Base-by-base conservation (phyloP, 2,329 filamentous ascomycete genomes). In the Xylaria arbuscula region DNA sequence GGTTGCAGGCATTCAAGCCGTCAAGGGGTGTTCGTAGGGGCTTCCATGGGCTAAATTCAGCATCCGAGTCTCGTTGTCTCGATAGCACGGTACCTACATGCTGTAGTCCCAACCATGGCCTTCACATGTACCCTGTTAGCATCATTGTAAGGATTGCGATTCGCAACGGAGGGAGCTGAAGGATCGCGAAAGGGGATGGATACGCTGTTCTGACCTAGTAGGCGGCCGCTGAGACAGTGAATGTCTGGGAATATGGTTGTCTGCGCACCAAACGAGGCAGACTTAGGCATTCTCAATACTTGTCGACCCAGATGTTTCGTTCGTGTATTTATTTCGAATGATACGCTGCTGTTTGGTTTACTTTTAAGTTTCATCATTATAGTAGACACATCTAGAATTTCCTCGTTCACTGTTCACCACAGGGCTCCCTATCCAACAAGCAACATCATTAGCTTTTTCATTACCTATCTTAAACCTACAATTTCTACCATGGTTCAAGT, bases 1-100 rank as follows among this genome's bases (percentile, higher is more conserved):
- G n/a, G 36, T 22, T 64, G 61, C 66, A 67, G 42, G 4, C 48
- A 38, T 17, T 13, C 38, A 22, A 45, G 24, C 60, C 54, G 57
- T 45, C 40, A 45, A 45, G 40, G 40, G 40, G 13, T 45, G 40
- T 17, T 45, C 6, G 15, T n/a, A 15, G n/a, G n/a, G 38, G 40
- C 15, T 47, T 28, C 51, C 51, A n/a, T 19, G 7, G 17, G 28
- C 8, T 40, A 48, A 6, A 19, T 48, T 7, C 22, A 48, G 1
- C 10, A 3, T 11, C 9, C 1, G 15, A 11, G 3, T 45, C 24
- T 57, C 8, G 22, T 28, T 10, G 10, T 13, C 55, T 11, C 19
- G 38, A 32, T 64, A 40, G 8, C 13, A 63, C n/a, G 4, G 17
- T 50, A 63, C 61, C 9, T 56, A 5, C 19, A 2, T 3, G 5